Evolutionary conservation across 2,329 filamentous ascomycete genomes (phyloP), one percentile per base, ranked within the genome.

Genomic region (Xylaria sp.): DNA sequence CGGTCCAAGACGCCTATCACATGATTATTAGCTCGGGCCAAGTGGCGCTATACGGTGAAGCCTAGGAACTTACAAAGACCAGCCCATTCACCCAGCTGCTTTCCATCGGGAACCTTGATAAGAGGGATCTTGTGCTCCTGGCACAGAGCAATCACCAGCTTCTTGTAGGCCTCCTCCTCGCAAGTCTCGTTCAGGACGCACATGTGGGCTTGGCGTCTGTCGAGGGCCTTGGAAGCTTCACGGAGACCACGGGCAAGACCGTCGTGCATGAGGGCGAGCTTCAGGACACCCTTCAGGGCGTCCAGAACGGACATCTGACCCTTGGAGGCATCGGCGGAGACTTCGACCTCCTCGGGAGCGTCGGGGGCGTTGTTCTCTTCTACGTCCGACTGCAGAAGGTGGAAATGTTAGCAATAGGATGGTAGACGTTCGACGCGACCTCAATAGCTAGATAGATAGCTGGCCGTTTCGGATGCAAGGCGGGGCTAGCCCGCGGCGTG

Each of bases 161-260:
- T 99, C 94, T 99, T 99, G 90, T 99, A 99, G 77, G 96, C 95
- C 86, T 99, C 96, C 90, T 99, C 96, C 89, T 99, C 96, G 89
- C 96, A 99, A 77, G 92, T 91, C 91, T 99, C 96, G 91, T 99
- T 99, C 80, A 99, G 91, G 77, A 99, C 96, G 84, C 96, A 99
- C 94, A 99, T 98, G 89, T 99, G 96, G 70, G 96, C 96, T 88
- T 99, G 93, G 81, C 96, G 94, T 81, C 96, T 91, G 86, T 99
- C 96, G 80, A 99, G 93, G 74, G 96, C 95, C 90, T 99, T 99
- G 87, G 92, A 94, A 75, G 96, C 96, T 87, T 99, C 96, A 78
- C 96, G 94, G 80, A 99, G 93, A 86, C 96, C 96, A 79, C 96
- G 94, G 82, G 96, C 96, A 78, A 99, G 94, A 83, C 96, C 96